A percentile compares a stretch with the other conserved stretches of the same genome.
phyloP scores from a whole-genome alignment of 345 rosid genomes.

The Salix brachista region DNA sequence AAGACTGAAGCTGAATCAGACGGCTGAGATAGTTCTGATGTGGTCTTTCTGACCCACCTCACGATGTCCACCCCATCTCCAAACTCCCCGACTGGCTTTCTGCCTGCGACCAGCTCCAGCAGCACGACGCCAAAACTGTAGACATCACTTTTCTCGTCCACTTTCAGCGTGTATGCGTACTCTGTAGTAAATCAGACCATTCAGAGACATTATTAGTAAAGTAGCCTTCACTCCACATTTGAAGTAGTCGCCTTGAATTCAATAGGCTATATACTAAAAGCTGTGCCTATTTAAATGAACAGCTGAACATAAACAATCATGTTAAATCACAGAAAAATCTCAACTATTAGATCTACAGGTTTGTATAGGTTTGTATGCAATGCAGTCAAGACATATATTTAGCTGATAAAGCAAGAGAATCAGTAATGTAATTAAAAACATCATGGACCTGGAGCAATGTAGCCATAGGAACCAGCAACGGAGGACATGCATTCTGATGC shows the following conservation, averaged over 20 bases:
- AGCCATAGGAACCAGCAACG: conserved; percentile 89
- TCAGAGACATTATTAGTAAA: background rate
- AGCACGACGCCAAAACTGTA: conserved; percentile 88
- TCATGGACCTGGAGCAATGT: conserved; percentile 83
- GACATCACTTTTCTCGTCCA: conserved; percentile 90
- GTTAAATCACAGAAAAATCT: too few relatives aligned
- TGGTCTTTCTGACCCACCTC: conserved; percentile 75
- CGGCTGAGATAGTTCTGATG: conserved; percentile 62
- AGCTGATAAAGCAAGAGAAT: background rate
- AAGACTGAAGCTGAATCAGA: conserved; percentile 55
- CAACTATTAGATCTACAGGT: background rate
- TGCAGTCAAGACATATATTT: background rate
- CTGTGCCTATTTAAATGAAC: background rate
- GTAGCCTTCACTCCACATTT: background rate
- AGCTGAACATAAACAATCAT: too few relatives aligned
- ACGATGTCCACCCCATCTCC: conserved; percentile 98
- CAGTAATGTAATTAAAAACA: background rate
- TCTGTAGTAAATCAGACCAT: conserved; percentile 34
- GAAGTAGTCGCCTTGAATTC: background rate
- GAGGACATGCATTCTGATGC: conserved; percentile 89
- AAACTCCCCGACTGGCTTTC: conserved; percentile 84
- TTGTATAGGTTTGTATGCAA: background rate
- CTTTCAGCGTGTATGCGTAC: conserved; percentile 82
- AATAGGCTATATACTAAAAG: background rate
- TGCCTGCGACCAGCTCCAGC: conserved; percentile 75